Evolutionary conservation across 768 basidiomycete genomes (phyloP).

Genomic region (Tricholoma bakamatsutake): DNA sequence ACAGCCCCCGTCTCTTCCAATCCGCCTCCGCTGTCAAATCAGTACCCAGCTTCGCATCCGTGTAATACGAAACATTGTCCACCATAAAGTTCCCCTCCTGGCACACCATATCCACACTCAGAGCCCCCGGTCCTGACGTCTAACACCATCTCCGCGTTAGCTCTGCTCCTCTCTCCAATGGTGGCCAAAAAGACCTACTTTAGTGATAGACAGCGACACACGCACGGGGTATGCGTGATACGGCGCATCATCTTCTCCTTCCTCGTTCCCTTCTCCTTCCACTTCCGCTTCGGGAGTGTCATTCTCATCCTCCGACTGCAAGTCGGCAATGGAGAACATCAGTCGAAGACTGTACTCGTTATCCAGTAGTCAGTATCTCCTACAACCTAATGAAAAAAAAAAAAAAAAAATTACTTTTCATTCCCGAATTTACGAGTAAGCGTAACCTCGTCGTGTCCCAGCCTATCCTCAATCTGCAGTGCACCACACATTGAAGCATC

Average conservation of each 20-base stretch:
- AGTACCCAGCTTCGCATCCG: constrained; percentile 62
- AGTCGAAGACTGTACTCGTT: constrained; percentile 62
- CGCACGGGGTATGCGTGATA: constrained; percentile 63
- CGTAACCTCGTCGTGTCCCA: constrained; percentile 76
- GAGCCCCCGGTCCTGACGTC: constrained; percentile 52
- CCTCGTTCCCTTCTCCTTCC: constrained; percentile 22
- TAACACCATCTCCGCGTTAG: constrained; percentile 18
- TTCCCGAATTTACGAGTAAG: constrained; percentile 85
- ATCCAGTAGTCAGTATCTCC: background rate
- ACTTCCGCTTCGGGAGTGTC: constrained; percentile 21
- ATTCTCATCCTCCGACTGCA: constrained; percentile 44
- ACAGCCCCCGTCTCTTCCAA: constrained; percentile 88
- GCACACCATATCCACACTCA: constrained; percentile 73
- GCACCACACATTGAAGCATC: background rate
- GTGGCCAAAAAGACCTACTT: constrained; percentile 40
- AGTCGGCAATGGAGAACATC: constrained; percentile 90
- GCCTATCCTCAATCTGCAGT: constrained; percentile 58
- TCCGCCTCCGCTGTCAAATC: constrained; percentile 85
- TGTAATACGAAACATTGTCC: constrained; percentile 87
- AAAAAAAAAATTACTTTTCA: constrained; percentile 56
- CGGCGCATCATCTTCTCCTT: constrained; percentile 19
- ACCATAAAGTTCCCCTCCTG: constrained; percentile 80
- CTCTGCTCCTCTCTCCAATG: background rate
- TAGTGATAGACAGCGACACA: constrained; percentile 77
- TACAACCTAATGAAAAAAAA: background rate